Evolutionary conservation across 805 yeast genomes (phyloP).

Genomic region (Sugiyamaella mastotermitis): DNA sequence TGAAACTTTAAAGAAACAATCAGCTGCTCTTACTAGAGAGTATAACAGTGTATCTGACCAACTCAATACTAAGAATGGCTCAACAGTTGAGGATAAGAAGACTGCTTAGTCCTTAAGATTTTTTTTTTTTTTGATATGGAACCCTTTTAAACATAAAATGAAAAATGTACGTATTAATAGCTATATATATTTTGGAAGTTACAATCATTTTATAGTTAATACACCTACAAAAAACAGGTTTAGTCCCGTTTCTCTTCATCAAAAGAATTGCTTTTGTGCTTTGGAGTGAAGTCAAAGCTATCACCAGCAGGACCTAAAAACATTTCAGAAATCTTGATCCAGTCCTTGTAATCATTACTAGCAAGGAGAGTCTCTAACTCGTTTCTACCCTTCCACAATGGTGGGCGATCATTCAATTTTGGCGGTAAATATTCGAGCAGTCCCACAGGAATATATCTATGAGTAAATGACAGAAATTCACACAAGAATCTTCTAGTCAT

Average conservation of each 20-base stretch:
- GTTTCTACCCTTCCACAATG: constrained; percentile 85
- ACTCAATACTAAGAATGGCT: constrained; percentile 26
- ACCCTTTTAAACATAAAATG: no score
- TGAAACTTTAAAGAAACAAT: constrained; percentile 65
- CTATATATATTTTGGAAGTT: no score
- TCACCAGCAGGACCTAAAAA: constrained; percentile 83
- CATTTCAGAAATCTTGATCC: constrained; percentile 95
- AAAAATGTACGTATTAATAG: no score
- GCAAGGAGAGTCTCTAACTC: constrained; percentile 89
- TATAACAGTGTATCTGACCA: constrained; percentile 45
- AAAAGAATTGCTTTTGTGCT: constrained; percentile 89
- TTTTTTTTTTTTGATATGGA: no score
- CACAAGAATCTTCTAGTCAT: constrained; percentile 85
- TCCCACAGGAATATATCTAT: constrained; percentile 92
- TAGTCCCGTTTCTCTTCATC: no score
- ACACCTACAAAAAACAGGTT: no score
- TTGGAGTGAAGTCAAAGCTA: constrained; percentile 75
- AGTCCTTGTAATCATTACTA: constrained; percentile 77
- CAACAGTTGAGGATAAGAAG: constrained; percentile 24
- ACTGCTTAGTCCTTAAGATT: constrained; percentile 20
- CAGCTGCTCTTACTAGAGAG: constrained; percentile 56
- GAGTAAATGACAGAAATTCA: constrained; percentile 90
- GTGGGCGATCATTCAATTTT: constrained; percentile 87
- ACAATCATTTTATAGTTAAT: no score
- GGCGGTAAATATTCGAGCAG: constrained; percentile 85